phyloP scores from a whole-genome alignment of 2,329 filamentous ascomycete genomes.

The Fusarium kyushuense region DNA sequence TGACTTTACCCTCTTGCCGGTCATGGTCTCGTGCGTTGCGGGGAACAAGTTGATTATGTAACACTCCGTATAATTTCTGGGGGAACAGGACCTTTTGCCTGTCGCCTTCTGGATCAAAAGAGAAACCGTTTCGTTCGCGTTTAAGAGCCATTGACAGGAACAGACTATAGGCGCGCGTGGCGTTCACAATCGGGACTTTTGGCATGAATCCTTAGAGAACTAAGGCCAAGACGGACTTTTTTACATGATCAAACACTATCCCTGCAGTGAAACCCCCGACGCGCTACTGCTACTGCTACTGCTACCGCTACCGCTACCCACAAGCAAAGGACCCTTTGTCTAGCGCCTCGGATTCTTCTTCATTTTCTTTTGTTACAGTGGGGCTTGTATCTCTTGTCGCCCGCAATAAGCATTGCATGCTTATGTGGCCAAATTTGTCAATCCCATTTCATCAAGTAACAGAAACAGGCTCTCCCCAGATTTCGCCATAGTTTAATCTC shows the following conservation, averaged over 20 bases:
- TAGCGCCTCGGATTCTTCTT: slow-evolving; percentile 22
- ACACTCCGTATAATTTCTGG: neutral
- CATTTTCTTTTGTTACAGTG: neutral
- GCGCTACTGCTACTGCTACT: too few relatives aligned
- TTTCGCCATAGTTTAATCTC: slow-evolving; percentile 11
- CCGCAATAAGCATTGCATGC: neutral
- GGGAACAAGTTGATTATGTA: slow-evolving; percentile 25
- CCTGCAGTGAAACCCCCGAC: slow-evolving; percentile 14
- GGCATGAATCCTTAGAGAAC: neutral
- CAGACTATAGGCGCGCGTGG: neutral
- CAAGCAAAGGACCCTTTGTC: slow-evolving; percentile 38
- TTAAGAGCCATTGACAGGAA: neutral
- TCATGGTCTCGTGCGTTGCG: slow-evolving; percentile 12
- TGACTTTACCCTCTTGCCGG: neutral
- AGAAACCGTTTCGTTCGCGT: neutral
- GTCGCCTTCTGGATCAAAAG: neutral
- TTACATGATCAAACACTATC: neutral
- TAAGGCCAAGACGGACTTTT: slow-evolving; percentile 33
- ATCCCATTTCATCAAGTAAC: slow-evolving; percentile 21
- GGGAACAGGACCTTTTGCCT: slow-evolving; percentile 6
- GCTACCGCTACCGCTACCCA: neutral
- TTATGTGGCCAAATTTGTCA: slow-evolving; percentile 1
- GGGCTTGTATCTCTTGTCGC: neutral
- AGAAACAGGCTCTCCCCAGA: slow-evolving; percentile 32
- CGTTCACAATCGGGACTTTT: slow-evolving; percentile 32